A percentile compares a stretch with the other conserved stretches of the same genome.
Evolutionary conservation across 2,329 filamentous ascomycete genomes (phyloP).

Genomic region (Colletotrichum viniferum): DNA sequence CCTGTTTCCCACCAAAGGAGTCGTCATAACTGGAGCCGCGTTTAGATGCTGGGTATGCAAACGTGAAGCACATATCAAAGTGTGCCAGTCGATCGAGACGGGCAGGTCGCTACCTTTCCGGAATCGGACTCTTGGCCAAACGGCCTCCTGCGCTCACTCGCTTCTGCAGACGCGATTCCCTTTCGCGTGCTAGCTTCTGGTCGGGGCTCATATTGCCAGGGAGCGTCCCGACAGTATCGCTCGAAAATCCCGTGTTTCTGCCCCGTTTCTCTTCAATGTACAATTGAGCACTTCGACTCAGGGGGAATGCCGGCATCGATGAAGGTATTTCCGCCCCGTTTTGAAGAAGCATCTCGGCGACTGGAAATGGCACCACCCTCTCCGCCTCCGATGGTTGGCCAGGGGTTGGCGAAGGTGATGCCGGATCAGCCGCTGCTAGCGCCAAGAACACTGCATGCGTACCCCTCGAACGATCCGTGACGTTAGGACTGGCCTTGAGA

Average conservation of each 20-base stretch:
- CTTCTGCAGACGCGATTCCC: conserved; percentile 75
- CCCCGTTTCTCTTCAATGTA: conserved; percentile 83
- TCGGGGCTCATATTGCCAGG: conserved; percentile 48
- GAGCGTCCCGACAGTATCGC: conserved; percentile 67
- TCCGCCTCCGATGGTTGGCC: conserved; percentile 44
- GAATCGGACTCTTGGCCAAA: conserved; percentile 68
- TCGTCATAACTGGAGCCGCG: not conserved
- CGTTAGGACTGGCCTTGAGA: conserved; percentile 85
- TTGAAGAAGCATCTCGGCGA: conserved; percentile 90
- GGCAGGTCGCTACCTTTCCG: conserved; percentile 58
- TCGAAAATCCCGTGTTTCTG: conserved; percentile 49
- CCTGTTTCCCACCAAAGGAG: not conserved
- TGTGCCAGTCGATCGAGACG: conserved; percentile 22
- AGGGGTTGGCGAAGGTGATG: conserved; percentile 65
- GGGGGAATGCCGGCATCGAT: conserved; percentile 78
- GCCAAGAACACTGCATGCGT: conserved; percentile 92
- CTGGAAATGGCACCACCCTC: conserved; percentile 74
- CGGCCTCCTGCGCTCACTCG: conserved; percentile 78
- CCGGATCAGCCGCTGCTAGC: conserved; percentile 89
- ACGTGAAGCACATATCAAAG: conserved; percentile 11
- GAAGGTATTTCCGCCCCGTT: conserved; percentile 90
- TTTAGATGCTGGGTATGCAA: conserved; percentile 2
- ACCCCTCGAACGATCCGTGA: conserved; percentile 81
- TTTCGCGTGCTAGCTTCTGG: conserved; percentile 64
- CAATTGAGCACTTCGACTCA: conserved; percentile 78